Conservation (phyloP, 495 filamentous ascomycete genomes). For the Neurospora discreta region DNA sequence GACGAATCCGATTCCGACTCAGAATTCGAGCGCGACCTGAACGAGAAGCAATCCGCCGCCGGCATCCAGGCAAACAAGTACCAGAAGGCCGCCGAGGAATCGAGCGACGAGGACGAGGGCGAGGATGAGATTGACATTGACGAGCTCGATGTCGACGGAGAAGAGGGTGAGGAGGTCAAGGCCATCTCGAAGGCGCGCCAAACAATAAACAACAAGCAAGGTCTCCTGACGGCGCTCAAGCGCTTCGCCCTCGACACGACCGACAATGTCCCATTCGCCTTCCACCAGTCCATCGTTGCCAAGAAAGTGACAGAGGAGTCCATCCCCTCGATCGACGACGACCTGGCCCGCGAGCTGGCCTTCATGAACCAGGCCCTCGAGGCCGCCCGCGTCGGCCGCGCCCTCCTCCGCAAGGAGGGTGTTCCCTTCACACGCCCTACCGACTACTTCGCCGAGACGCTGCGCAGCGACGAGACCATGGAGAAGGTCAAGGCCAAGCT, state of each 20-base stretch:
- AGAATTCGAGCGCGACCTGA: constrained; percentile 24
- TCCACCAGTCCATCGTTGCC: constrained; percentile 43
- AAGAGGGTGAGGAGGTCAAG: constrained; percentile 67
- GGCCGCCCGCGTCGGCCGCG: constrained; percentile 60
- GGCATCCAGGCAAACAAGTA: constrained; percentile 64
- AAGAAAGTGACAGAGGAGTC: constrained; percentile 34
- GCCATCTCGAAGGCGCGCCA: constrained; percentile 75
- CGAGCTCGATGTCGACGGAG: constrained; percentile 55
- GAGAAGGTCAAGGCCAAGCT: constrained; percentile 88
- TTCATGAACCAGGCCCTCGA: constrained; percentile 88
- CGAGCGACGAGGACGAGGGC: constrained; percentile 53
- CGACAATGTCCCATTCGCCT: constrained; percentile 37
- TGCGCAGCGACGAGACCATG: constrained; percentile 98
- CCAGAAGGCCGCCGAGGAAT: constrained; percentile 56
- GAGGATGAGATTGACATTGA: constrained; percentile 72
- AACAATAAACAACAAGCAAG: constrained; percentile 93
- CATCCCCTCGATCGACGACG: constrained; percentile 70
- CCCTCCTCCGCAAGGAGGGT: constrained; percentile 66
- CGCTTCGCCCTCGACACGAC: constrained; percentile 60
- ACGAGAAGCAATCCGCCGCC: constrained; percentile 42
- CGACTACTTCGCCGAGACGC: constrained; percentile 98
- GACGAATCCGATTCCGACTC: constrained; percentile 28
- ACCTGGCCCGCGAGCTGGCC: constrained; percentile 75
- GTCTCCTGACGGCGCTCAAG: constrained; percentile 63
- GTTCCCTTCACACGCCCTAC: constrained; percentile 75